These are phyloP conservation scores for Arabidopsis thaliana DNA, from an alignment of 345 rosid species.

Conservation along the genomic window TAIR10.1 NC_003075.7:15155001-15155500, in stretches of 20 bases:
- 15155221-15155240: background rate
- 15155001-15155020: background rate
- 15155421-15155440: slow-evolving; percentile 11
- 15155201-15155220: slow-evolving; percentile 19
- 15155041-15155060: slow-evolving; percentile 1
- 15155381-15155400: slow-evolving; percentile 15
- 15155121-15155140: slow-evolving; percentile 1
- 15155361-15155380: slow-evolving; percentile 29
- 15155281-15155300: background rate
- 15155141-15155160: background rate
- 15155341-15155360: slow-evolving; percentile 35
- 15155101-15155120: slow-evolving; percentile 16
- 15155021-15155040: background rate
- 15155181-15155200: slow-evolving; percentile 20
- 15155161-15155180: slow-evolving; percentile 6
- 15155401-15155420: slow-evolving; percentile 37
- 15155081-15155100: background rate
- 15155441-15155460: slow-evolving; percentile 31
- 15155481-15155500: slow-evolving; percentile 16
- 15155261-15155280: slow-evolving; percentile 12
- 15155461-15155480: background rate
- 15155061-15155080: slow-evolving; percentile 16
- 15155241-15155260: slow-evolving; percentile 21
- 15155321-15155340: slow-evolving; percentile 7
- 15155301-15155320: background rate